Evolutionary conservation across 2,329 filamentous ascomycete species (phyloP).

Genomic region (Sporothrix sp.): DNA sequence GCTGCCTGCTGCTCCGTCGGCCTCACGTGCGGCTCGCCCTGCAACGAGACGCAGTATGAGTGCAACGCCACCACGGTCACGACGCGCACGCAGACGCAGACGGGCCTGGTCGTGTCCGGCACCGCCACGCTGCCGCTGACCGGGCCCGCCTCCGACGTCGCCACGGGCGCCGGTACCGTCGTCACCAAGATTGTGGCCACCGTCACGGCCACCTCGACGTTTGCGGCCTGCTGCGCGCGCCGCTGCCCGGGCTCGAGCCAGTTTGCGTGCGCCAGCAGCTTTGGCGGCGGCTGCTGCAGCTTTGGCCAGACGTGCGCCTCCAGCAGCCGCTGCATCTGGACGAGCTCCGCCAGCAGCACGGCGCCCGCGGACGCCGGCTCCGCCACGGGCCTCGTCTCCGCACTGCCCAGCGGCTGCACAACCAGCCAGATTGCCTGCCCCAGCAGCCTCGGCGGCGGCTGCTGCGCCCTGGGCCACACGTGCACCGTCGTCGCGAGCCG

Average conservation of each 20-base stretch:
- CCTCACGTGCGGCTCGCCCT: slow-evolving; percentile 24
- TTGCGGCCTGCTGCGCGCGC: slow-evolving; percentile 31
- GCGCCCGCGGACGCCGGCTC: not conserved
- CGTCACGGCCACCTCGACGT: slow-evolving; percentile 20
- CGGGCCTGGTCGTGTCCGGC: not conserved
- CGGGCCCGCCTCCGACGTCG: slow-evolving; percentile 11
- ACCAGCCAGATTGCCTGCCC: slow-evolving; percentile 38
- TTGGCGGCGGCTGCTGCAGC: slow-evolving; percentile 41
- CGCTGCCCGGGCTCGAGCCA: slow-evolving; percentile 31
- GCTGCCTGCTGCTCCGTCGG: slow-evolving; percentile 26
- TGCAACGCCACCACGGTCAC: slow-evolving; percentile 22
- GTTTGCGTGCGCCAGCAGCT: slow-evolving; percentile 34
- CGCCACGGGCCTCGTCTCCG: slow-evolving; percentile 22
- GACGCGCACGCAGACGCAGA: slow-evolving; percentile 20
- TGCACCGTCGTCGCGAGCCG: slow-evolving; percentile 34
- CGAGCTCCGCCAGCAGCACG: slow-evolving; percentile 8
- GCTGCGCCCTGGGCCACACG: slow-evolving; percentile 36
- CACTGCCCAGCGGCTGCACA: slow-evolving; percentile 35
- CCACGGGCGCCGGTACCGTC: slow-evolving; percentile 8
- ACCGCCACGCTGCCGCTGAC: not conserved
- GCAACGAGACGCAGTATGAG: slow-evolving; percentile 22
- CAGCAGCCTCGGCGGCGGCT: slow-evolving; percentile 36
- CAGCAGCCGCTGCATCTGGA: slow-evolving; percentile 27
- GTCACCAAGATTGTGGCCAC: slow-evolving; percentile 20
- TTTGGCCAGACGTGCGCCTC: slow-evolving; percentile 35